Percentiles rank a stretch among this genome's conserved stretches.
Conservation (phyloP, 2,329 filamentous ascomycete species). For the Colletotrichum gloeosporioides region DNA sequence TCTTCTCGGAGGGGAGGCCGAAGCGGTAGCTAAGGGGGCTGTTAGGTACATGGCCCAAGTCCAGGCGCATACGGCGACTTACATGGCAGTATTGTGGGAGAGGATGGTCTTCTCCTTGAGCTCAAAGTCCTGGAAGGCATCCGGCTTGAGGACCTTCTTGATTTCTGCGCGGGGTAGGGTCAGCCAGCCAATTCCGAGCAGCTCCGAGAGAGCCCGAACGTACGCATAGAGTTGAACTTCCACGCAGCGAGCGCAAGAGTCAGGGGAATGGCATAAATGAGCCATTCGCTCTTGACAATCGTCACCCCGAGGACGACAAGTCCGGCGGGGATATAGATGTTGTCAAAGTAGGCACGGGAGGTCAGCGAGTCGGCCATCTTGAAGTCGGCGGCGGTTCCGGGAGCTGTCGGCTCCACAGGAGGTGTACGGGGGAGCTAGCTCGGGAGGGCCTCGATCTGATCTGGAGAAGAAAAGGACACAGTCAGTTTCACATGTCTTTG, state of each 20-base stretch:
- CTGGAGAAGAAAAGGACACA: not conserved
- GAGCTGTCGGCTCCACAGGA: slow-evolving; percentile 12
- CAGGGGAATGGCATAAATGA: slow-evolving; percentile 71
- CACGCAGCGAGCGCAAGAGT: slow-evolving; percentile 70
- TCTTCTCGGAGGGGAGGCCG: slow-evolving; percentile 75
- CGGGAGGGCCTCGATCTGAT: not conserved
- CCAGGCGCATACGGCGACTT: slow-evolving; percentile 34
- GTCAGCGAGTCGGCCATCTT: slow-evolving; percentile 44
- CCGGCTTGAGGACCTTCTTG: slow-evolving; percentile 85
- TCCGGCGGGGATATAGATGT: slow-evolving; percentile 83
- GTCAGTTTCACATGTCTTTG: not conserved
- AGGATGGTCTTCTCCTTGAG: slow-evolving; percentile 94
- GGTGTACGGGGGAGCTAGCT: not conserved
- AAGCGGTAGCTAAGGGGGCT: slow-evolving; percentile 78
- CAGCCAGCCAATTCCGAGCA: slow-evolving; percentile 9
- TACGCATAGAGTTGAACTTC: slow-evolving; percentile 77
- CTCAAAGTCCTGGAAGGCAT: slow-evolving; percentile 88
- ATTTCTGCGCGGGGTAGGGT: slow-evolving; percentile 56
- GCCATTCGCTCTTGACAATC: slow-evolving; percentile 81
- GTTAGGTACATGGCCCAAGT: slow-evolving; percentile 3
- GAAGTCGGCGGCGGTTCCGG: not conserved
- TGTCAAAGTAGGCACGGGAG: slow-evolving; percentile 73
- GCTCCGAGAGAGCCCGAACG: slow-evolving; percentile 39
- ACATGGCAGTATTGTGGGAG: slow-evolving; percentile 98
- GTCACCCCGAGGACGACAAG: slow-evolving; percentile 78